A percentile compares a stretch with the other conserved stretches of the same genome.
These are phyloP conservation scores for Cercospora sp. DNA, from an alignment of 2,329 filamentous ascomycete genomes.

Conservation along the genomic window DNA sequence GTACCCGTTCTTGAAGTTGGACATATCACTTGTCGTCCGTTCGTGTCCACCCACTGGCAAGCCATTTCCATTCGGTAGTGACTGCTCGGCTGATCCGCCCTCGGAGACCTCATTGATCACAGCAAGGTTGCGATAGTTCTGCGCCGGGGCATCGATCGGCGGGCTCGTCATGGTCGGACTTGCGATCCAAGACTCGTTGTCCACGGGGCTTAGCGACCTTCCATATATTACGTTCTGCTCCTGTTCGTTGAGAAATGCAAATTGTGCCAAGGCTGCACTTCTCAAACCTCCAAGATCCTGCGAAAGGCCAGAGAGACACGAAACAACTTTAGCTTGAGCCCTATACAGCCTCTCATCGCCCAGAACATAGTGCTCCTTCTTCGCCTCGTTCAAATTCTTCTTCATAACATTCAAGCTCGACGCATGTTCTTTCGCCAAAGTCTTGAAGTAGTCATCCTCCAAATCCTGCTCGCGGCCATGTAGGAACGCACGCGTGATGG, in stretches of 20 bases:
- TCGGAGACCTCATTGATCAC: constrained; percentile 47
- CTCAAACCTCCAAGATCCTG: constrained; percentile 88
- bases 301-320: constrained; percentile 79
- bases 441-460: constrained; percentile 64
- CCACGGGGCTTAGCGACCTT: constrained; percentile 4
- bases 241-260: constrained; percentile 72
- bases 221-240: constrained; percentile 19
- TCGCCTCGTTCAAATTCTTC: constrained; percentile 78
- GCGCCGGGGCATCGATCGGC: constrained; percentile 14
- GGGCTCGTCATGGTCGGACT: constrained; percentile 16
- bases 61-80: constrained; percentile 12
- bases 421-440: constrained; percentile 59
- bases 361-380: constrained; percentile 80
- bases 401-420: constrained; percentile 68
- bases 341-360: constrained; percentile 77
- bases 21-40: not conserved
- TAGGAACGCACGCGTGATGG: constrained; percentile 80
- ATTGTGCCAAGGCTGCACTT: constrained; percentile 86
- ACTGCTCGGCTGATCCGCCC: constrained; percentile 3
- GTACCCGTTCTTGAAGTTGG: constrained; percentile 15
- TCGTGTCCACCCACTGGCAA: not conserved
- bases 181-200: constrained; percentile 17
- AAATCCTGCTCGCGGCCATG: constrained; percentile 79
- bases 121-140: constrained; percentile 40
- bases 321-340: constrained; percentile 75